Percentiles rank a stretch among this genome's conserved stretches.
Conservation (phyloP, 2,329 filamentous ascomycete species). For the Penicillium crustosum region DNA sequence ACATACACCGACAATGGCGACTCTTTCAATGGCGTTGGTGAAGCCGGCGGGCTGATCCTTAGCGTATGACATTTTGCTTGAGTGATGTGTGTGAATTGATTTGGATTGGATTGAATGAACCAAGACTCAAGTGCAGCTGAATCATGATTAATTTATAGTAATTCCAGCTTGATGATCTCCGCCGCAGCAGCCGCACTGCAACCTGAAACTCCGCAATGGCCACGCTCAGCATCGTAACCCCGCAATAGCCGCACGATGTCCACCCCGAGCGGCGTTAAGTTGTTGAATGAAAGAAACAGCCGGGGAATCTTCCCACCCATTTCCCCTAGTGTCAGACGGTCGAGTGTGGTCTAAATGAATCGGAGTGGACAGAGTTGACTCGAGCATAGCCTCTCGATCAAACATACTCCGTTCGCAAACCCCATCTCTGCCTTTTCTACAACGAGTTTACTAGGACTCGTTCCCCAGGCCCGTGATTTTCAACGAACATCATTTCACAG, state of each 20-base stretch:
- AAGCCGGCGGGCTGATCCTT: slow-evolving; percentile 25
- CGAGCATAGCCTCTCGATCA: not conserved
- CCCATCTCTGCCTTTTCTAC: too few species aligned
- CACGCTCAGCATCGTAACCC: too few species aligned
- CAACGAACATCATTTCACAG: too few species aligned
- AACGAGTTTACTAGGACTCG: not conserved
- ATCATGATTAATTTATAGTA: not conserved
- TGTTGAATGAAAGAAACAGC: not conserved
- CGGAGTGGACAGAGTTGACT: not conserved
- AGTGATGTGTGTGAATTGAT: not conserved
- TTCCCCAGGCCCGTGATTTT: not conserved
- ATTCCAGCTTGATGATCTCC: not conserved
- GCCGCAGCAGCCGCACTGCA: not conserved
- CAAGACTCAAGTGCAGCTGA: not conserved
- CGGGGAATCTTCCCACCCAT: not conserved
- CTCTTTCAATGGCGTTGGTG: slow-evolving; percentile 37
- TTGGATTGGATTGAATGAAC: not conserved
- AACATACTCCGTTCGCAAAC: not conserved
- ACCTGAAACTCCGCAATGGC: not conserved
- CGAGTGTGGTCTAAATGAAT: not conserved
- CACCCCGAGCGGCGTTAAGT: not conserved
- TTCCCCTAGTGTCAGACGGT: not conserved
- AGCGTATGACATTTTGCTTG: slow-evolving; percentile 16
- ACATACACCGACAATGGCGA: slow-evolving; percentile 44
- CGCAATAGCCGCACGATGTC: not conserved